These are phyloP conservation scores for Aspergillus avenaceus DNA, from an alignment of 495 filamentous ascomycete species.

Conservation along the genomic window DNA sequence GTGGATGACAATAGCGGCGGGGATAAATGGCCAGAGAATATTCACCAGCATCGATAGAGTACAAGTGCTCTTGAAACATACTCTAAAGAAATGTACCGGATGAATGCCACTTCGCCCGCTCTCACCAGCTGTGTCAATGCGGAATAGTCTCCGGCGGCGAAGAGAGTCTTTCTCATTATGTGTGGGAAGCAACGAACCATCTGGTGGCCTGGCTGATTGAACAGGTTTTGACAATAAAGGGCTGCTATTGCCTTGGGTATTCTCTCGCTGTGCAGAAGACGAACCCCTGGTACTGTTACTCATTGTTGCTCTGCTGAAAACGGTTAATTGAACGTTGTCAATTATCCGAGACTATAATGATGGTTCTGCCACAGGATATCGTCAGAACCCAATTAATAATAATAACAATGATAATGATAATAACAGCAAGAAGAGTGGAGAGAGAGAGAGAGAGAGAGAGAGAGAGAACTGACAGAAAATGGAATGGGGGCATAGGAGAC, in stretches of 20 bases:
- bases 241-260: neutral
- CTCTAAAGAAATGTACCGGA: constrained; percentile 54
- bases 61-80: constrained; percentile 57
- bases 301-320: neutral
- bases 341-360: neutral
- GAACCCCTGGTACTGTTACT: neutral
- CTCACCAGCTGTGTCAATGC: constrained; percentile 59
- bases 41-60: constrained; percentile 56
- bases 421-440: no score
- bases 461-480: no score
- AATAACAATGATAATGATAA: no score
- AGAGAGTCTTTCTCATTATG: constrained; percentile 19
- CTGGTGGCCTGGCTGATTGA: constrained; percentile 1
- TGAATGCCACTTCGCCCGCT: constrained; percentile 60
- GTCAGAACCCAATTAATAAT: no score
- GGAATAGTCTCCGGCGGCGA: constrained; percentile 25
- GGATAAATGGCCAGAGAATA: constrained; percentile 72
- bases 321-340: neutral
- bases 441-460: no score
- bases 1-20: constrained; percentile 60
- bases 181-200: constrained; percentile 23
- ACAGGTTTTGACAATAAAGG: constrained; percentile 1
- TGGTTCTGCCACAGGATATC: neutral
- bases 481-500: no score
- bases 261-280: neutral